Base-by-base conservation (phyloP, 2,329 filamentous ascomycete genomes). In the Xylariales sp. region DNA sequence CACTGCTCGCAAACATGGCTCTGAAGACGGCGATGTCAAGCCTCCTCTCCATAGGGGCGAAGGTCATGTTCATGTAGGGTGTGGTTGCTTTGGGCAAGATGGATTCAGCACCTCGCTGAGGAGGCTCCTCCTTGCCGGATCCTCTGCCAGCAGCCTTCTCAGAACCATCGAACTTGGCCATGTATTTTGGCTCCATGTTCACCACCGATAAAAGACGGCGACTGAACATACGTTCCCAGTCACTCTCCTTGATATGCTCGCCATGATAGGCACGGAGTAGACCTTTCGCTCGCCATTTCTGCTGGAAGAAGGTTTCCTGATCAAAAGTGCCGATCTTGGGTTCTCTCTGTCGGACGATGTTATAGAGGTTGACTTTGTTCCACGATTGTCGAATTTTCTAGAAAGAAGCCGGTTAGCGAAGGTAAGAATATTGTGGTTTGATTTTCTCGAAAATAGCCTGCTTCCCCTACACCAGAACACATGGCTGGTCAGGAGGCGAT, bases 321-420 rank as follows among this genome's bases (percentile, higher is more conserved):
- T 58, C 54, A 15, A 48, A 55, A 21, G 57, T 54, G 44, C 51
- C 56, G 41, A 67, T 63, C 13, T 52, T 57, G 14, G 74, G 76
- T 3, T 62, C 55, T 29, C 54, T 64, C 23, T 77, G 55, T 49
- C 76, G 75, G 35, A 71, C 67, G 48, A 98, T 68, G 67, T 96
- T 96, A 78, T 87, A 98, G 47, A 98, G 75, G 60, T 95, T 95
- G 74, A 88, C 89, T 70, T 95, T 95, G 73, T 88, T 95, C 93
- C 91, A 96, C 71, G 89, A 88, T 72, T 93, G 87, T 55, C 91
- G 85, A 63, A 95, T 62, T 85, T 88, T 94, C 90, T 97, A 59
- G 38, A 43, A 18, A 33, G 24, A 18, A 31, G 37, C 37, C 27
- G 15, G 42, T 43, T 29, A 43, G 42, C 38, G 12, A 8, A 34